Percentiles rank a stretch among this genome's conserved stretches.
These are phyloP conservation scores for Podila horticola DNA, from an alignment of 192 early-diverging fungal species.

Conservation along the genomic window DNA sequence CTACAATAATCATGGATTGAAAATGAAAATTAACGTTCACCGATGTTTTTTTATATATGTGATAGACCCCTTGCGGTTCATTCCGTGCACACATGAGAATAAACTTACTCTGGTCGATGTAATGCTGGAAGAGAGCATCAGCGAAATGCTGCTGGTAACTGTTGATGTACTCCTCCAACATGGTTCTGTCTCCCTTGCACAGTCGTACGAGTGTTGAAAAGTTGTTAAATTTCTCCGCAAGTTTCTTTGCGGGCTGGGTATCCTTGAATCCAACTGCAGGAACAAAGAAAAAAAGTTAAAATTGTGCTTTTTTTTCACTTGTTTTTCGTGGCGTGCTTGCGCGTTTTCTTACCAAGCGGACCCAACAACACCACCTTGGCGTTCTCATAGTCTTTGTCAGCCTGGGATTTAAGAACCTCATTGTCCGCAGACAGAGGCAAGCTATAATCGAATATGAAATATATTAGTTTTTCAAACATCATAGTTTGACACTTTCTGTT, in stretches of 20 bases:
- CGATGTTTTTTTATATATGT: not conserved
- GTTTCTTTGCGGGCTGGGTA: slow-evolving; percentile 17
- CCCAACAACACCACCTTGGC: slow-evolving; percentile 16
- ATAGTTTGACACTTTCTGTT: not conserved
- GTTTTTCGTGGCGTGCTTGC: too few relatives aligned
- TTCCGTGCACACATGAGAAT: too few relatives aligned
- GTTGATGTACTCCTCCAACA: slow-evolving; percentile 15
- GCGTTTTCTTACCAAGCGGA: slow-evolving; percentile 17
- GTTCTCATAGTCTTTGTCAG: slow-evolving; percentile 14
- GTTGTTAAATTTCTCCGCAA: slow-evolving; percentile 39
- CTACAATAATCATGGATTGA: not conserved
- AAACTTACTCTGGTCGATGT: slow-evolving; percentile 33
- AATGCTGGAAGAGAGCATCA: slow-evolving; percentile 42
- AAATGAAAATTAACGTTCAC: not conserved
- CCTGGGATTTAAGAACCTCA: slow-evolving; percentile 13
- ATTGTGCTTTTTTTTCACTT: not conserved
- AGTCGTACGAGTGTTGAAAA: slow-evolving; percentile 42
- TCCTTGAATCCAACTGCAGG: slow-evolving; percentile 29
- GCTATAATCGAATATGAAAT: not conserved
- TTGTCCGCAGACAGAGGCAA: slow-evolving; percentile 6
- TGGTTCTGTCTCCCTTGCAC: slow-evolving; percentile 2
- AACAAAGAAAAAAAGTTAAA: not conserved
- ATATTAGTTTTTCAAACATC: not conserved
- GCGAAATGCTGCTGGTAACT: slow-evolving; percentile 51
- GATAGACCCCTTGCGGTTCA: not conserved